Conservation (phyloP, 2,329 filamentous ascomycete species). For the Curvularia sp. region DNA sequence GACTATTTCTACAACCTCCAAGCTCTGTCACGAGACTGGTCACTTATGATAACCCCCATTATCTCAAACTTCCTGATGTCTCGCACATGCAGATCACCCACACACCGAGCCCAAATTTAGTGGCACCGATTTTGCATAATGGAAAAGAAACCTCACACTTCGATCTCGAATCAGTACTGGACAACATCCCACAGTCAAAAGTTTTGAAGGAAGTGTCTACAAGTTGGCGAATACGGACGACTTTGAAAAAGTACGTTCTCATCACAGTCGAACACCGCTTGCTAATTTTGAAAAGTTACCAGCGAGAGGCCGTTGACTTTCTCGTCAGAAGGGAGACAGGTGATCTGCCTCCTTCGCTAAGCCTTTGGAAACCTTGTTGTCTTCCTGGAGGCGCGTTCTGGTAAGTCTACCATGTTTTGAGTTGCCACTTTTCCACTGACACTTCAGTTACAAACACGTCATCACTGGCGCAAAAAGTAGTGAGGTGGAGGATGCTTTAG, state of each 20-base stretch:
- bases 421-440: neutral
- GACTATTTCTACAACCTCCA: conserved; percentile 13
- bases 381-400: conserved; percentile 1
- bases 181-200: conserved; percentile 2
- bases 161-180: conserved; percentile 11
- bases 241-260: conserved; percentile 1
- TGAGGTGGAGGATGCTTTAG: conserved; percentile 32
- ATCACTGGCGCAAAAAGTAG: conserved; percentile 67
- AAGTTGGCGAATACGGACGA: conserved; percentile 7
- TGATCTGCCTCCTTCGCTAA: conserved; percentile 10
- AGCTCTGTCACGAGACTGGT: neutral
- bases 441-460: conserved; percentile 59
- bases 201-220: conserved; percentile 6
- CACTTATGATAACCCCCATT: conserved; percentile 19
- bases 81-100: neutral
- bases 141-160: conserved; percentile 4
- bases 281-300: conserved; percentile 14
- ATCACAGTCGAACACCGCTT: neutral
- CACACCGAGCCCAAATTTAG: neutral
- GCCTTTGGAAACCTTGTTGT: conserved; percentile 8
- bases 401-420: neutral
- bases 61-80: conserved; percentile 14
- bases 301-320: conserved; percentile 24
- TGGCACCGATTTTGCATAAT: neutral
- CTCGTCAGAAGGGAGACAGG: conserved; percentile 18